Base-by-base conservation (phyloP, 1,139 yeast species). In the Yamadazyma mexicana region DNA sequence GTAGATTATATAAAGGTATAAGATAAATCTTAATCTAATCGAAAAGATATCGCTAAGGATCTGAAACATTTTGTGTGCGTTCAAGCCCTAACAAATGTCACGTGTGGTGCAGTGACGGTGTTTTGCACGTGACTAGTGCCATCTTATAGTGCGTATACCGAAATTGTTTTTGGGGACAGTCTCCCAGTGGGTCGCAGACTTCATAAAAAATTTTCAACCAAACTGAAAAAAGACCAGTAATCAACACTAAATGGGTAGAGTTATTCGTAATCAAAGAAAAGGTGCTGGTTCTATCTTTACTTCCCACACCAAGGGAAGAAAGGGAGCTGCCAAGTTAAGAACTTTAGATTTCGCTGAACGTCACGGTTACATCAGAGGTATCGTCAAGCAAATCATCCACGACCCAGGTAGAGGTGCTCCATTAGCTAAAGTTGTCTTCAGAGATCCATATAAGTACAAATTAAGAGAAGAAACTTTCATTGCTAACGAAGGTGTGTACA, bases 351-450 rank as follows among this genome's bases (percentile, higher is more conserved):
- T 82, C 67, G 95, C 96, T 72, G 97, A 91, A 80, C 91, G 95
- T 75, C 95, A 89, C 75, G 97, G 97, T 68, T 91, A 88, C 88
- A 82, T 87, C 67, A 92, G 96, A 77, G 97, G 97, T 77, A 81
- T 89, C 58, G 97, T 91, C 61, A 89, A 88, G 86, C 91, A 85
- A 75, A 89, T 89, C 75, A 79, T 89, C 76, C 97, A 89, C 81
- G 98, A 89, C 39, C 91, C 97, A 64, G 97, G 97, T 74, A 84
- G 97, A 77, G 97, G 97, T 80, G 97, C 97, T 70, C 97, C 97
- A 68, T 83, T 89, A 67, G 97, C 97, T 64, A 89, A 86, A 81
- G 95, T 89, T 70, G 89, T 79, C 56, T 89, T 89, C 96, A 87
- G 96, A 89, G 98, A 92, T 76, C 98, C 98, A 75, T 91, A 92